Evolutionary conservation across 2,329 filamentous ascomycete species (phyloP).

Genomic region (Apiospora malaysiana): DNA sequence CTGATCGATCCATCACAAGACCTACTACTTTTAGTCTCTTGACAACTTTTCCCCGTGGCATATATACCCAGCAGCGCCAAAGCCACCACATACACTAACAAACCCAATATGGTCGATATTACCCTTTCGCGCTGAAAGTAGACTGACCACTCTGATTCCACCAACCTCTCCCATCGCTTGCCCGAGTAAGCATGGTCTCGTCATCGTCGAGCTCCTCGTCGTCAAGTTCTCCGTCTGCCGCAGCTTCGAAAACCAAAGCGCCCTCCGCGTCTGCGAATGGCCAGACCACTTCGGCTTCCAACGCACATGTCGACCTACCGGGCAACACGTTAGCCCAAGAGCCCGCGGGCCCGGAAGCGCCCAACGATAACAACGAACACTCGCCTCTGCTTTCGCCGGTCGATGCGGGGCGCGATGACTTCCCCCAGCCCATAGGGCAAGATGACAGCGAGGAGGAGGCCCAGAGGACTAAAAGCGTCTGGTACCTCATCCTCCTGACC

Average conservation of each 20-base stretch:
- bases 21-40: background rate
- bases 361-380: slow-evolving; percentile 49
- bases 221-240: background rate
- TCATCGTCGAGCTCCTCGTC: slow-evolving; percentile 39
- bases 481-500: slow-evolving; percentile 86
- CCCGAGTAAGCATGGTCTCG: slow-evolving; percentile 45
- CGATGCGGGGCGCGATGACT: slow-evolving; percentile 42
- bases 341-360: slow-evolving; percentile 19
- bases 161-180: background rate
- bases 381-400: slow-evolving; percentile 54
- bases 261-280: background rate
- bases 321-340: slow-evolving; percentile 34
- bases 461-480: slow-evolving; percentile 77
- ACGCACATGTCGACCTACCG: slow-evolving; percentile 12
- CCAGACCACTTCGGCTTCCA: background rate
- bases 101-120: slow-evolving; percentile 13
- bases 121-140: background rate
- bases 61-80: slow-evolving; percentile 7
- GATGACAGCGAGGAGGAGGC: slow-evolving; percentile 51
- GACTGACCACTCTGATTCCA: background rate
- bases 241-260: background rate
- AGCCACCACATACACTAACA: background rate
- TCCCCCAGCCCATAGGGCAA: slow-evolving; percentile 31
- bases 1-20: slow-evolving; percentile 13
- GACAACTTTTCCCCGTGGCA: background rate